phyloP scores from a whole-genome alignment of 345 rosid species.

The Ceriops decandra region DNA sequence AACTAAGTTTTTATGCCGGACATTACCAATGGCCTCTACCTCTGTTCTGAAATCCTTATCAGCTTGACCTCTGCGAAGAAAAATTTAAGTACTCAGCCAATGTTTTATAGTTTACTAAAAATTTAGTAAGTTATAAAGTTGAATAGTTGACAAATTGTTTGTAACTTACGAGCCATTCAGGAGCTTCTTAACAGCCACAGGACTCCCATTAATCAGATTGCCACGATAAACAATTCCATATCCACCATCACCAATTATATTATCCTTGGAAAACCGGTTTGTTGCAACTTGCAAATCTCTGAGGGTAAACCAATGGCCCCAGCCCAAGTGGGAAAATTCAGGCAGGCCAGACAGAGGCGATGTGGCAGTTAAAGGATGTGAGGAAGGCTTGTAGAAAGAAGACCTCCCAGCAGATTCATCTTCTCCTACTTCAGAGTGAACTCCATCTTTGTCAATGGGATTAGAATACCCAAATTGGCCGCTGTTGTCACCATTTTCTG shows the following conservation, averaged over 20 bases:
- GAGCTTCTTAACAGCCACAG: constrained; percentile 93
- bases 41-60: constrained; percentile 97
- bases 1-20: constrained; percentile 91
- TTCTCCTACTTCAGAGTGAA: constrained; percentile 49
- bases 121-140: not conserved
- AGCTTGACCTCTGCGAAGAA: constrained; percentile 72
- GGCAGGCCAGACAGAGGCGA: constrained; percentile 83
- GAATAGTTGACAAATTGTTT: constrained; percentile 3
- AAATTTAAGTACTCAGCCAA: not conserved
- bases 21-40: constrained; percentile 96
- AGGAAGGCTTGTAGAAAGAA: constrained; percentile 39
- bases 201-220: constrained; percentile 57
- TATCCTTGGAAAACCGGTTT: constrained; percentile 67
- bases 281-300: constrained; percentile 89
- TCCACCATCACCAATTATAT: constrained; percentile 93
- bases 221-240: constrained; percentile 93
- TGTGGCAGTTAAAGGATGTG: constrained; percentile 55
- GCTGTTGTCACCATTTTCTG: constrained; percentile 53
- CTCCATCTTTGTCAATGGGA: constrained; percentile 41
- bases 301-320: constrained; percentile 99
- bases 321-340: constrained; percentile 82
- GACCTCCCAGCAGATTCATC: constrained; percentile 32
- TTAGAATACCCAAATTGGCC: constrained; percentile 58
- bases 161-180: constrained; percentile 85
- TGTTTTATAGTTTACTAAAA: not conserved